phyloP scores from a whole-genome alignment of 495 filamentous ascomycete species.

The Podospora conica region DNA sequence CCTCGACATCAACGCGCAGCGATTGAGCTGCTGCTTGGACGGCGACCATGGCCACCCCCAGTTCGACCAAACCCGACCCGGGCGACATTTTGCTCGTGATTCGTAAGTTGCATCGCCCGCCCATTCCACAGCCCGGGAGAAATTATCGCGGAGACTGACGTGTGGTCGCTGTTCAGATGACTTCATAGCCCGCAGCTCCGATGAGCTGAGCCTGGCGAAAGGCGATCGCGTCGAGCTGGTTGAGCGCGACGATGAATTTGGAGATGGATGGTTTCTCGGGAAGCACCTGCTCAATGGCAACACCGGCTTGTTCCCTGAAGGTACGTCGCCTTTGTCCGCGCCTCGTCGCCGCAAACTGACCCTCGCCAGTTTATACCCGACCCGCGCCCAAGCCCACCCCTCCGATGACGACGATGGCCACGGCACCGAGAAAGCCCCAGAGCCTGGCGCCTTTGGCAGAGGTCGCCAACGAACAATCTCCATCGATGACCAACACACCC shows the following conservation, averaged over 20 bases:
- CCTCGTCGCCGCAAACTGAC: conserved; percentile 11
- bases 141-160: conserved; percentile 1
- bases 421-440: conserved; percentile 22
- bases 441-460: conserved; percentile 29
- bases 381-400: conserved; percentile 37
- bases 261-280: conserved; percentile 96
- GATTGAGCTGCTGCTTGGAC: conserved; percentile 9
- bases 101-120: conserved; percentile 51
- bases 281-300: conserved; percentile 66
- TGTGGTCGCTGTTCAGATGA: conserved; percentile 52
- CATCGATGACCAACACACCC: conserved; percentile 24
- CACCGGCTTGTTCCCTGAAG: conserved; percentile 85
- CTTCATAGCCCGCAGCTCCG: conserved; percentile 80
- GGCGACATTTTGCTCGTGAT: conserved; percentile 70
- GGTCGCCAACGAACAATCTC: conserved; percentile 20
- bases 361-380: conserved; percentile 46
- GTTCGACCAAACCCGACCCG: conserved; percentile 46
- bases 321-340: conserved; percentile 41
- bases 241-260: conserved; percentile 94
- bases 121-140: neutral
- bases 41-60: conserved; percentile 41
- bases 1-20: conserved; percentile 11
- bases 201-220: conserved; percentile 83
- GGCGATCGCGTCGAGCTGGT: conserved; percentile 88
- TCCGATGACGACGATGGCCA: conserved; percentile 17